phyloP scores from a whole-genome alignment of 2,329 filamentous ascomycete species.

The Geosmithia morbida region DNA sequence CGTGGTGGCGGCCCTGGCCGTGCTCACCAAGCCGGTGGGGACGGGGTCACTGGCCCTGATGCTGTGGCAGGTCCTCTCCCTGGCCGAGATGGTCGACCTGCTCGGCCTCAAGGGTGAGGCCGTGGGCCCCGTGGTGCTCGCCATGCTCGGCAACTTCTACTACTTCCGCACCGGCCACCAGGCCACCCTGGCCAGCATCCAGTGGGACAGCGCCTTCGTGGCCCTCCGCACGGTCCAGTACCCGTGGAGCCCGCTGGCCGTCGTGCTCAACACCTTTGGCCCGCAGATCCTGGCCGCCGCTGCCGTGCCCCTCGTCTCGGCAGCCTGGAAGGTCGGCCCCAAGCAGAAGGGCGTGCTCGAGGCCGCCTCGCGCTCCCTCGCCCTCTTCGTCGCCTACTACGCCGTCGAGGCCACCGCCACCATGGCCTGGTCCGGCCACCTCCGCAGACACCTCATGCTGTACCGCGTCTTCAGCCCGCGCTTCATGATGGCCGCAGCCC shows the following conservation, averaged over 20 bases:
- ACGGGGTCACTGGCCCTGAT: conserved; percentile 69
- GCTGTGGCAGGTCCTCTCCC: conserved; percentile 77
- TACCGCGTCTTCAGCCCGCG: conserved; percentile 86
- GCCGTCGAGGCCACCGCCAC: conserved; percentile 73
- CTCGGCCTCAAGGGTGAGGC: conserved; percentile 48
- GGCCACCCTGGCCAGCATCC: conserved; percentile 71
- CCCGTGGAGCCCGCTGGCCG: conserved; percentile 74
- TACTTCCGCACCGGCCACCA: conserved; percentile 98
- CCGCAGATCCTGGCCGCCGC: conserved; percentile 73
- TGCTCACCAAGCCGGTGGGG: conserved; percentile 92
- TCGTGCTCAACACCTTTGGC: conserved; percentile 77
- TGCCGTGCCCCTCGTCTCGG: conserved; percentile 62
- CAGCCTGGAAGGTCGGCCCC: conserved; percentile 76
- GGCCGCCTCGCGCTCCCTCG: conserved; percentile 54
- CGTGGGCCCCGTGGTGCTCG: conserved; percentile 74
- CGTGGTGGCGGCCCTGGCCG: conserved; percentile 59
- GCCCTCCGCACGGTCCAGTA: conserved; percentile 71
- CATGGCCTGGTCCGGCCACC: conserved; percentile 76
- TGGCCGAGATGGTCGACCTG: conserved; percentile 49
- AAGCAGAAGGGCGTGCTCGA: conserved; percentile 57
- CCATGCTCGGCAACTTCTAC: conserved; percentile 81
- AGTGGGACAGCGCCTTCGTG: conserved; percentile 94
- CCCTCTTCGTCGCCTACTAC: conserved; percentile 68
- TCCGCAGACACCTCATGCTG: conserved; percentile 88
- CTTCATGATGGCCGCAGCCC: conserved; percentile 68